A percentile compares a stretch with the other conserved stretches of the same genome.
phyloP scores from a whole-genome alignment of 2,329 filamentous ascomycete species.

The Penicillium frequentans region DNA sequence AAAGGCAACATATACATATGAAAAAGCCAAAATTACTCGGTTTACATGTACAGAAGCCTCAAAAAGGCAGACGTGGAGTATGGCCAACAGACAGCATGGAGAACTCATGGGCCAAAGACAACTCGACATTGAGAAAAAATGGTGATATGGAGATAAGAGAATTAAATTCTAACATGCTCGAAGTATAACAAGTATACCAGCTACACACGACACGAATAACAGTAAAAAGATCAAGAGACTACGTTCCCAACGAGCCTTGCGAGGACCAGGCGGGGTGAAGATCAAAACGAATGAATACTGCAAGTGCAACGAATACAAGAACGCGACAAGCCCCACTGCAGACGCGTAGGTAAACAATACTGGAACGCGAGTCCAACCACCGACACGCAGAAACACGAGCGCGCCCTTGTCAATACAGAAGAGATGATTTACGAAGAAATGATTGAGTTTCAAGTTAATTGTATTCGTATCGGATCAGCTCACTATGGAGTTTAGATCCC shows the following conservation, averaged over 20 bases:
- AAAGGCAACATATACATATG: too few species aligned
- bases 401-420: neutral
- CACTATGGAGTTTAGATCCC: conserved; percentile 16
- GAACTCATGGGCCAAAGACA: too few species aligned
- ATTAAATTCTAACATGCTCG: too few species aligned
- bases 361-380: neutral
- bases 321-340: neutral
- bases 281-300: neutral
- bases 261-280: neutral
- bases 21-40: too few species aligned
- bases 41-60: too few species aligned
- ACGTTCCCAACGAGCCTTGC: neutral
- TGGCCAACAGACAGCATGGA: too few species aligned
- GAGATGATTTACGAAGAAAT: neutral
- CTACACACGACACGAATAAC: neutral
- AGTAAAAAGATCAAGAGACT: neutral
- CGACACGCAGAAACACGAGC: neutral
- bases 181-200: neutral
- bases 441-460: conserved; percentile 18
- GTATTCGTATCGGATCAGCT: conserved; percentile 39
- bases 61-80: too few species aligned
- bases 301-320: neutral
- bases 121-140: too few species aligned
- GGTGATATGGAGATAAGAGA: too few species aligned
- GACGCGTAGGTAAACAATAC: neutral